Evolutionary conservation across 352 stramenopile species (phyloP).

Genomic region (Phytophthora citrophthora): DNA sequence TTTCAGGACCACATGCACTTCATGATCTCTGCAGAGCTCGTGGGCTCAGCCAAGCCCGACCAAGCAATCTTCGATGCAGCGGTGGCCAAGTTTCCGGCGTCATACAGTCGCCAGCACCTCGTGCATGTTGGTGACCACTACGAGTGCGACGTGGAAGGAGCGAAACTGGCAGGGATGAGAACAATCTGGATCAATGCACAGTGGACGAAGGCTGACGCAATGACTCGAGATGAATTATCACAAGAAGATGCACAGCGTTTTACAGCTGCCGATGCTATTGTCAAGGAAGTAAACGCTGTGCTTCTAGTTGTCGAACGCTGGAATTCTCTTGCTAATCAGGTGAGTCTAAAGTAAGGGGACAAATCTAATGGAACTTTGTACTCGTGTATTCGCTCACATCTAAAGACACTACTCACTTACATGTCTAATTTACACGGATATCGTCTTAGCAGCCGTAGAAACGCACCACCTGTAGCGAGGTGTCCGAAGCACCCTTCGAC

Average conservation of each 20-base stretch:
- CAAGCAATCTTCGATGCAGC: constrained; percentile 66
- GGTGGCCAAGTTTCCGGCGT: constrained; percentile 39
- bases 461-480: constrained; percentile 56
- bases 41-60: constrained; percentile 53
- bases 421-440: constrained; percentile 1
- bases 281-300: constrained; percentile 54
- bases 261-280: constrained; percentile 63
- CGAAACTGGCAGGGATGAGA: constrained; percentile 62
- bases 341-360: neutral
- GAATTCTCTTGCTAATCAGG: constrained; percentile 35
- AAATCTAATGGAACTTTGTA: neutral
- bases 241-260: constrained; percentile 39
- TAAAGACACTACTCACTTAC: constrained; percentile 7
- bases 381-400: constrained; percentile 5
- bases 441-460: constrained; percentile 47
- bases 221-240: constrained; percentile 40
- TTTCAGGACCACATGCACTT: constrained; percentile 57
- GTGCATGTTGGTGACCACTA: constrained; percentile 85
- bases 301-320: constrained; percentile 50
- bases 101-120: constrained; percentile 42
- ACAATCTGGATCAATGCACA: constrained; percentile 72
- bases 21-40: constrained; percentile 60
- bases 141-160: constrained; percentile 68
- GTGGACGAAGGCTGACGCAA: constrained; percentile 47
- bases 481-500: constrained; percentile 48